phyloP scores from a whole-genome alignment of 345 rosid species.

The Erysimum cheiranthoides region DNA sequence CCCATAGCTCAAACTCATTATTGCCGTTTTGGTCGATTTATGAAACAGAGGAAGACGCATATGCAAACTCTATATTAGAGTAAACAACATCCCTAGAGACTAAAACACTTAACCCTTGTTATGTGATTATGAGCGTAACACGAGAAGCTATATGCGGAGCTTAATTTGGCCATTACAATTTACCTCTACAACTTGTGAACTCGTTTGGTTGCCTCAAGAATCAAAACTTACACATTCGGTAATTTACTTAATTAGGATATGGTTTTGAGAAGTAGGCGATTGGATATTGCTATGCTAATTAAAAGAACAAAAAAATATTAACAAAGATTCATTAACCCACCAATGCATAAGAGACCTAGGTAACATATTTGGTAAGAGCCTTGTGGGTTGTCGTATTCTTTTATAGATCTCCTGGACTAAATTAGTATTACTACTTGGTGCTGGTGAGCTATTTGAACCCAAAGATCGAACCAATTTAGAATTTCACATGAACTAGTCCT shows the following conservation, averaged over 20 bases:
- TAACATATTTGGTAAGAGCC: background rate
- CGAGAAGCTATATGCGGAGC: background rate
- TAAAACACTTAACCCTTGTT: background rate
- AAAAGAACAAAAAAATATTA: too few species aligned
- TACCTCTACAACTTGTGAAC: background rate
- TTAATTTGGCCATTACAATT: background rate
- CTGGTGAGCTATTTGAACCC: background rate
- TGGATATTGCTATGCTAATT: too few species aligned
- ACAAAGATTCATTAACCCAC: background rate
- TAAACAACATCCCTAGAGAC: background rate
- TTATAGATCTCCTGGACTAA: background rate
- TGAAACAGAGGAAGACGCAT: background rate
- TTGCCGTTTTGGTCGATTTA: background rate
- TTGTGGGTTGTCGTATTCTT: background rate
- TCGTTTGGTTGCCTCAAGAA: background rate
- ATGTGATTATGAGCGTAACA: background rate
- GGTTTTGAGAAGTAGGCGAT: too few species aligned
- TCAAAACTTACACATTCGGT: background rate
- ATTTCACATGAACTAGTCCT: slow-evolving; percentile 28
- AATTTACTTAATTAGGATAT: background rate
- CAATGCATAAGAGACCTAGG: background rate
- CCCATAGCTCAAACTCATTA: background rate
- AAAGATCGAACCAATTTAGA: background rate
- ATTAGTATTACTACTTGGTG: background rate
- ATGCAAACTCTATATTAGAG: background rate